Conservation (phyloP, 2,329 filamentous ascomycete species). For the Pyrenophora seminiperda region DNA sequence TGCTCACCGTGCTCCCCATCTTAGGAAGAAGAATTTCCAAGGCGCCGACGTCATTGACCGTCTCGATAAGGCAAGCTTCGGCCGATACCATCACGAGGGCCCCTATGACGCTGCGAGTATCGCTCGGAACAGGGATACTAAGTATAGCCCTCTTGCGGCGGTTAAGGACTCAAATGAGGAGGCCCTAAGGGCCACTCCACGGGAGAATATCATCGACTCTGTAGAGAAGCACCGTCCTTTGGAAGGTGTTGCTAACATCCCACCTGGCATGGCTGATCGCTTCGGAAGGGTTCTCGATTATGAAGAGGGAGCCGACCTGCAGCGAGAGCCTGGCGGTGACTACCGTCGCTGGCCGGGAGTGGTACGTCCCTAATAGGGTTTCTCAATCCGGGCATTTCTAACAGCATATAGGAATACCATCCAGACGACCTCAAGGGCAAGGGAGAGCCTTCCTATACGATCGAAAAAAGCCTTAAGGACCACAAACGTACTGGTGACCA, state of each 20-base stretch:
- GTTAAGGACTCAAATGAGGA: constrained; percentile 73
- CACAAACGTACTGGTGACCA: constrained; percentile 54
- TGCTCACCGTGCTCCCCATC: constrained; percentile 69
- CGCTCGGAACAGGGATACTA: constrained; percentile 70
- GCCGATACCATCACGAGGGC: constrained; percentile 83
- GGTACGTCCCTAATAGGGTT: constrained; percentile 58
- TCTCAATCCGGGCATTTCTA: constrained; percentile 6
- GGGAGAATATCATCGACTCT: constrained; percentile 76
- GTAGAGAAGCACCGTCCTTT: constrained; percentile 75
- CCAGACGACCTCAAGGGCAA: constrained; percentile 82
- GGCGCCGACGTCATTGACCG: constrained; percentile 79
- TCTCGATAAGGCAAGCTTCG: constrained; percentile 70
- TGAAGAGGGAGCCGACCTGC: constrained; percentile 83
- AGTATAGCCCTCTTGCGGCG: constrained; percentile 74
- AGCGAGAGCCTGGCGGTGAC: constrained; percentile 78
- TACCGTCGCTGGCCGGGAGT: constrained; percentile 77
- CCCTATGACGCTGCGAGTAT: constrained; percentile 84
- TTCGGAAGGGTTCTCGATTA: constrained; percentile 76
- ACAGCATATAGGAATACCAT: constrained; percentile 60
- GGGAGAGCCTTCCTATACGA: constrained; percentile 74
- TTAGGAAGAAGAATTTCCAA: constrained; percentile 68
- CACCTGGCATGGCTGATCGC: constrained; percentile 71
- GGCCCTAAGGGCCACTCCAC: constrained; percentile 79
- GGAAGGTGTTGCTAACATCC: constrained; percentile 78
- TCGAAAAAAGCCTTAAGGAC: constrained; percentile 70